These are phyloP conservation scores for Penicillium cataractarum DNA, from an alignment of 495 filamentous ascomycete genomes.

Conservation along the genomic window DNA sequence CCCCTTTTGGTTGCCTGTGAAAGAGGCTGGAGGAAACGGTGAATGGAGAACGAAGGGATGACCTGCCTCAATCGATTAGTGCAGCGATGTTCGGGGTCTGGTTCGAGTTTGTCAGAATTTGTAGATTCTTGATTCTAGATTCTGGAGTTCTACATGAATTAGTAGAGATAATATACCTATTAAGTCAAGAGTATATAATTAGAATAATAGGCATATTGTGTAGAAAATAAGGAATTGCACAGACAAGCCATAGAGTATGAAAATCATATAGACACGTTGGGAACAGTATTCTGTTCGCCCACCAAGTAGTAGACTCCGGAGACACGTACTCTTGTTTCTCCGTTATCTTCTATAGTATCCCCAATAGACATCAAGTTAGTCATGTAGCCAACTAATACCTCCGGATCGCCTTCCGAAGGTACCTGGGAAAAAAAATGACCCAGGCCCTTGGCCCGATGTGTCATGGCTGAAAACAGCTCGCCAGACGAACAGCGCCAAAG, in stretches of 20 bases:
- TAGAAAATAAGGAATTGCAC: too few relatives aligned
- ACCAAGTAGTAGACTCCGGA: too few relatives aligned
- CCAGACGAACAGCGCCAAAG: neutral
- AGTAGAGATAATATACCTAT: too few relatives aligned
- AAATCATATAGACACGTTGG: too few relatives aligned
- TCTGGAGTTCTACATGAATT: too few relatives aligned
- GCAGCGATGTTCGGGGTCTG: neutral
- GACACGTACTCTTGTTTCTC: too few relatives aligned
- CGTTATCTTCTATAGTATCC: neutral
- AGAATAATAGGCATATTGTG: too few relatives aligned
- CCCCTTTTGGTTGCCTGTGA: neutral
- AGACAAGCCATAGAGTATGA: neutral
- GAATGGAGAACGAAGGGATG: neutral
- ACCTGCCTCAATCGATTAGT: constrained; percentile 6
- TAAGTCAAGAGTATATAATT: too few relatives aligned
- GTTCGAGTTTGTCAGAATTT: neutral
- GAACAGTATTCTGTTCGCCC: too few relatives aligned
- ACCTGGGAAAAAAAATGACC: neutral
- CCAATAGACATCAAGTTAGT: neutral
- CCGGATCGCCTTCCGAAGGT: neutral
- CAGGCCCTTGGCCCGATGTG: neutral
- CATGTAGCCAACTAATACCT: neutral
- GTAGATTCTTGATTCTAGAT: neutral
- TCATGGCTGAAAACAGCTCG: neutral
- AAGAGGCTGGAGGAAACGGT: neutral